Conservation (phyloP, 345 rosid genomes). For the Noccaea bulbosa region DNA sequence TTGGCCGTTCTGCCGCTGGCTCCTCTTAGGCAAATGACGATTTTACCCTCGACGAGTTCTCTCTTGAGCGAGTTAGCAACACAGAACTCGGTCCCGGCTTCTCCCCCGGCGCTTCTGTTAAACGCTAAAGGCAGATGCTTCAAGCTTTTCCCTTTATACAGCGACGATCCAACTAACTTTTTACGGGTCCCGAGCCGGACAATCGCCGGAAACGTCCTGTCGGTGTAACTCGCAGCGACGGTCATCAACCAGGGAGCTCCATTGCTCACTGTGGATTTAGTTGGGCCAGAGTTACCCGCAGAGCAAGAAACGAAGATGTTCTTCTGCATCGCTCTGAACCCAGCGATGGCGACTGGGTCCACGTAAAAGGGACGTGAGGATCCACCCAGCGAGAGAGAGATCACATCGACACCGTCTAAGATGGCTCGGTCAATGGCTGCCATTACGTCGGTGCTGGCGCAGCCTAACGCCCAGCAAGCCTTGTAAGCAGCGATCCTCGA, state of each 20-base stretch:
- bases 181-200: constrained; percentile 58
- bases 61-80: constrained; percentile 31
- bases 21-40: constrained; percentile 63
- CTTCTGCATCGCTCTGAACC: constrained; percentile 56
- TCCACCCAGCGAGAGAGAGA: constrained; percentile 76
- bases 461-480: constrained; percentile 72
- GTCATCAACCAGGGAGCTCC: constrained; percentile 90
- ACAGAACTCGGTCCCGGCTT: constrained; percentile 53
- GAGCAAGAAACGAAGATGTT: constrained; percentile 83
- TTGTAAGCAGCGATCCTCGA: constrained; percentile 78
- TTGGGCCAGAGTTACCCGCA: constrained; percentile 80
- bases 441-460: constrained; percentile 59
- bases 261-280: constrained; percentile 53
- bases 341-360: constrained; percentile 63
- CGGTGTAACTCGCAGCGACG: constrained; percentile 77
- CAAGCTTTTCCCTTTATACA: constrained; percentile 51
- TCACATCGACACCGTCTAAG: constrained; percentile 72
- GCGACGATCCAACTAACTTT: constrained; percentile 54
- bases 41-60: constrained; percentile 56
- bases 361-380: constrained; percentile 55
- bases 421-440: constrained; percentile 78
- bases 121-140: constrained; percentile 53
- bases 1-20: constrained; percentile 52
- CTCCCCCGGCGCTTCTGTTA: constrained; percentile 58
- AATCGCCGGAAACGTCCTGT: constrained; percentile 66